A percentile compares a stretch with the other conserved stretches of the same genome.
phyloP scores from a whole-genome alignment of 2,329 filamentous ascomycete genomes.

The Verticillium dahliae region DNA sequence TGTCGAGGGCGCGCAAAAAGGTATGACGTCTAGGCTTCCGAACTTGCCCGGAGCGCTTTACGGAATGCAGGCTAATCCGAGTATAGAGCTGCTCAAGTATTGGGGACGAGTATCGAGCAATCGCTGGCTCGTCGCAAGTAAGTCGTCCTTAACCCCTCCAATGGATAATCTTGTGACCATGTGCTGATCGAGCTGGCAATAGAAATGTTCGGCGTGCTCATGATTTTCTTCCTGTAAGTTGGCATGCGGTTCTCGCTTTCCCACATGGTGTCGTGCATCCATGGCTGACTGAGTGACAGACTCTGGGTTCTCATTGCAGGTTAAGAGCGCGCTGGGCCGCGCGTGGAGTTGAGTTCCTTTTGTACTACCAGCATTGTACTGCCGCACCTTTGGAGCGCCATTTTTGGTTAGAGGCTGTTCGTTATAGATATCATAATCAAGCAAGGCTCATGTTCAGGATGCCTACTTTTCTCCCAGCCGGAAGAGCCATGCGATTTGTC shows the following conservation, averaged over 20 bases:
- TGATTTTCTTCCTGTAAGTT: conserved; percentile 77
- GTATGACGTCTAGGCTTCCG: background rate
- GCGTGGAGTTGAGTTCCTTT: conserved; percentile 4
- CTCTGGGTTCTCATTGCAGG: conserved; percentile 64
- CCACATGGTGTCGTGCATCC: background rate
- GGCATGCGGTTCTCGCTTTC: conserved; percentile 14
- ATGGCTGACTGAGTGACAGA: conserved; percentile 20
- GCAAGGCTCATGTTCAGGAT: background rate
- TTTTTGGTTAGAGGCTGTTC: conserved; percentile 1
- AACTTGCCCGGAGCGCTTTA: background rate
- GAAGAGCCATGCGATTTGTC: too few relatives aligned
- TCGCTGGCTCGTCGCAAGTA: conserved; percentile 79
- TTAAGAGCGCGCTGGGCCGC: conserved; percentile 16
- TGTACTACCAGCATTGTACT: conserved; percentile 9
- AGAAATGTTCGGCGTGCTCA: conserved; percentile 77
- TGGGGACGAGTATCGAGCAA: conserved; percentile 93
- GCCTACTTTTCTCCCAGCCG: background rate
- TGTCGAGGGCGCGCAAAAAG: conserved; percentile 86
- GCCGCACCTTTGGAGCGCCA: background rate
- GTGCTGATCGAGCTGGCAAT: background rate
- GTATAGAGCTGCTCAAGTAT: conserved; percentile 80
- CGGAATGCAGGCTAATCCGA: background rate
- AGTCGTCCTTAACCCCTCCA: background rate
- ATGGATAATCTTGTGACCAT: background rate
- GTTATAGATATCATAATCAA: conserved; percentile 1